Conservation (phyloP, 2,329 filamentous ascomycete species). For the Phyllosticta citribraziliensis region DNA sequence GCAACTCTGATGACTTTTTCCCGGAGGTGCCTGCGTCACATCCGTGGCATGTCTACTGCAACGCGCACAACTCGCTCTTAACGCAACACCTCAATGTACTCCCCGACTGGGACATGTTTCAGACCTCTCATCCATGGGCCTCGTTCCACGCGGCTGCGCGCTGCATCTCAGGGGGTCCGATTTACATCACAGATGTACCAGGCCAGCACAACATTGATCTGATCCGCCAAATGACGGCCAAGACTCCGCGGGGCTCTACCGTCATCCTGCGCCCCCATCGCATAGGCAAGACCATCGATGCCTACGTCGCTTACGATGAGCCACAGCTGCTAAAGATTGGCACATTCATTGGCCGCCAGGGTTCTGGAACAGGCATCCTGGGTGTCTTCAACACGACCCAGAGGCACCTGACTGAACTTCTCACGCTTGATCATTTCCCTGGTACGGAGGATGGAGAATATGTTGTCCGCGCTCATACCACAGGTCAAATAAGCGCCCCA, state of each 20-base stretch:
- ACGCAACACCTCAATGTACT: conserved; percentile 77
- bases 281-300: conserved; percentile 60
- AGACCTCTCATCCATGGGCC: conserved; percentile 59
- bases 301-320: conserved; percentile 69
- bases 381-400: conserved; percentile 75
- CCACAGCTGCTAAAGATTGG: conserved; percentile 64
- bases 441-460: conserved; percentile 57
- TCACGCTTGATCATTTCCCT: conserved; percentile 63
- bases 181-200: conserved; percentile 88
- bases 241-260: conserved; percentile 56
- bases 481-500: conserved; percentile 50
- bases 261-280: conserved; percentile 72
- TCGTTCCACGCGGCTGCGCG: conserved; percentile 83
- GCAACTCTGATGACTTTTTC: conserved; percentile 90
- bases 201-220: conserved; percentile 68
- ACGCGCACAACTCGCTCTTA: conserved; percentile 79
- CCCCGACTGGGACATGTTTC: conserved; percentile 76
- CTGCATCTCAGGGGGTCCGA: conserved; percentile 80
- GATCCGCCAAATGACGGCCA: conserved; percentile 71
- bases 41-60: conserved; percentile 91
- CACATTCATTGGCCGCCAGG: conserved; percentile 61
- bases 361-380: conserved; percentile 64
- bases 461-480: conserved; percentile 62
- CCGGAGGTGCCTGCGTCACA: conserved; percentile 72
- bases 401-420: conserved; percentile 53